These are phyloP conservation scores for Sclerotinia subarctica DNA, from an alignment of 2,329 filamentous ascomycete genomes.

Conservation along the genomic window DNA sequence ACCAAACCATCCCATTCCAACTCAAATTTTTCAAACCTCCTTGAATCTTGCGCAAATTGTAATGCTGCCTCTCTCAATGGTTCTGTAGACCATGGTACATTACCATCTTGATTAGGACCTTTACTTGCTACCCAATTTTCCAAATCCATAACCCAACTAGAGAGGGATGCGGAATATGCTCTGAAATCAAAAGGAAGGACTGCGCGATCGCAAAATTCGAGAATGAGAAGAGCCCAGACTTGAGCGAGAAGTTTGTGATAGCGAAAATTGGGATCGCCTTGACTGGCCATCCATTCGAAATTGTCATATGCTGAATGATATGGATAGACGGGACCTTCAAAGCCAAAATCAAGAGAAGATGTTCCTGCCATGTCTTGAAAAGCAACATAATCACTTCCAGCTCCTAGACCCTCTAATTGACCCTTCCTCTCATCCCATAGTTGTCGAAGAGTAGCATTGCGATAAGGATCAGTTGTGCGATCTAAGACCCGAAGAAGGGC, in stretches of 20 bases:
- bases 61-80: conserved; percentile 61
- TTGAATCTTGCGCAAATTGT: conserved; percentile 57
- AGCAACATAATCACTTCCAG: conserved; percentile 77
- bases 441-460: conserved; percentile 68
- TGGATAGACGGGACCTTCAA: conserved; percentile 63
- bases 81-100: conserved; percentile 40
- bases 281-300: conserved; percentile 77
- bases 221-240: conserved; percentile 74
- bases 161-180: conserved; percentile 66
- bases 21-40: conserved; percentile 73
- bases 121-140: conserved; percentile 61
- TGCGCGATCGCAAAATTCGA: conserved; percentile 79
- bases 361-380: conserved; percentile 91
- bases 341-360: conserved; percentile 81
- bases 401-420: conserved; percentile 66
- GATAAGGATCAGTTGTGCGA: conserved; percentile 68
- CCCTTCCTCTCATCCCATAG: conserved; percentile 68
- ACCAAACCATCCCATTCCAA: conserved; percentile 71
- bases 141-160: conserved; percentile 63
- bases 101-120: conserved; percentile 50
- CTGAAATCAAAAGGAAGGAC: conserved; percentile 79
- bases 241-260: conserved; percentile 80
- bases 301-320: conserved; percentile 86
- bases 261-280: conserved; percentile 76
- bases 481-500: conserved; percentile 70